Conservation (phyloP, 306 rosid genomes). For the Acacia acuminata region DNA sequence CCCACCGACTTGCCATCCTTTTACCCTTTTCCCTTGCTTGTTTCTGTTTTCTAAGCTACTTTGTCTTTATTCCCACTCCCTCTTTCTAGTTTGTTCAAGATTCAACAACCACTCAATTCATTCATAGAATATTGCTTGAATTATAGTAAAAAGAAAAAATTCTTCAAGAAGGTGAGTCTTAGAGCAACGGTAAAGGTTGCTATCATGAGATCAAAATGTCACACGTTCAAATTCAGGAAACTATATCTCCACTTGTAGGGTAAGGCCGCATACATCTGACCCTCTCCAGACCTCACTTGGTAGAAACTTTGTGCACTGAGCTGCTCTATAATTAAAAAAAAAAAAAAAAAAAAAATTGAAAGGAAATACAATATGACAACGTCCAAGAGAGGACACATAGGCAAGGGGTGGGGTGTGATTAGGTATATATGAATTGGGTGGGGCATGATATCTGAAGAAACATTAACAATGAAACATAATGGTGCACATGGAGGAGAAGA, state of each 20-base stretch:
- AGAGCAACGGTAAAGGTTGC: too few relatives aligned
- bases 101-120: background rate
- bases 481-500: slow-evolving; percentile 45
- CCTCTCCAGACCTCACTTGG: too few relatives aligned
- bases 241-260: rapidly evolving
- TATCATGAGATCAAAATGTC: too few relatives aligned
- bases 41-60: background rate
- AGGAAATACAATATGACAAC: background rate
- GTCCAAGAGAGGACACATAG: background rate
- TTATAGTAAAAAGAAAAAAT: too few relatives aligned
- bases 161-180: too few relatives aligned
- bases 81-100: background rate
- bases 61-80: background rate
- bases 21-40: background rate
- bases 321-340: too few relatives aligned
- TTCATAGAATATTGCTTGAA: background rate
- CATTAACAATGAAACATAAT: slow-evolving; percentile 30
- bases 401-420: background rate
- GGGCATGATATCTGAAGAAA: slow-evolving; percentile 26
- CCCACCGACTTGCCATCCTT: slow-evolving; percentile 23
- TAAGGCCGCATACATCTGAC: too few relatives aligned
- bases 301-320: too few relatives aligned
- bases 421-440: background rate
- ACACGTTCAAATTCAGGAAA: too few relatives aligned
- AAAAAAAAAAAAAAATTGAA: too few relatives aligned